Evolutionary conservation across 1,284 basidiomycete species (phyloP), one percentile per base, ranked within the genome.

Genomic region (Hypsizygus ulmarius): DNA sequence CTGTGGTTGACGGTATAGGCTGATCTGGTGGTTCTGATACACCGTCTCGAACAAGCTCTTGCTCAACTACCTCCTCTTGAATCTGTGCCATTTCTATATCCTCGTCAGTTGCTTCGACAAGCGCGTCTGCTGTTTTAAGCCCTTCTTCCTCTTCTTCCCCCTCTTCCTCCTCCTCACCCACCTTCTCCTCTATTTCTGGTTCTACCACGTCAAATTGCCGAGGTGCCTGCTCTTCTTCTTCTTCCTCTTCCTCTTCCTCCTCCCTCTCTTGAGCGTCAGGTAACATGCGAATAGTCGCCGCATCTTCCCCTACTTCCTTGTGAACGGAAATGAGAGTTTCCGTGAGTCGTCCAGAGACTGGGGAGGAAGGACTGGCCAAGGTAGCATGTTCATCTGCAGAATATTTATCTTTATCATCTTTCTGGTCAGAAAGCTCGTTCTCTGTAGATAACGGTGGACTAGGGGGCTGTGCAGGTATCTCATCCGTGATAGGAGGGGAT

Each of bases 111-210:
- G 47, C 18, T 29, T 42, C 30, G 9, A 30, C 36, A 19, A 12
- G 3, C 3, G 16, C 16, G 44, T 58, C 53, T 7, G 32, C 32
- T 37, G 40, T 36, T 43, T 39, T 39, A 2, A 16, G 11, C 3
- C 18, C 58, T 35, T 62, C 51, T 30, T 59, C 49, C 28, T 42
- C 45, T 30, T 29, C 43, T 35, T 36, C 45, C 12, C 37, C 50
- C 16, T 47, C 41, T 37, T 35, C 42, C 14, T 49, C 39, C 6
- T 37, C 30, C 8, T 50, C 52, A 9, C 46, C 47, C 12, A 39
- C 34, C 12, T 44, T 40, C 10, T 45, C 43, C 19, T 30, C 28
- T n/a, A 35, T 43, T 45, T 47, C 41, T 12, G 12, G 28, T 25
- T 1, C 1, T 35, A 14, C 12, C 21, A 4, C 21, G 21, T 25